phyloP scores from a whole-genome alignment of 2,329 filamentous ascomycete species.

The Pseudogymnoascus pannorum region DNA sequence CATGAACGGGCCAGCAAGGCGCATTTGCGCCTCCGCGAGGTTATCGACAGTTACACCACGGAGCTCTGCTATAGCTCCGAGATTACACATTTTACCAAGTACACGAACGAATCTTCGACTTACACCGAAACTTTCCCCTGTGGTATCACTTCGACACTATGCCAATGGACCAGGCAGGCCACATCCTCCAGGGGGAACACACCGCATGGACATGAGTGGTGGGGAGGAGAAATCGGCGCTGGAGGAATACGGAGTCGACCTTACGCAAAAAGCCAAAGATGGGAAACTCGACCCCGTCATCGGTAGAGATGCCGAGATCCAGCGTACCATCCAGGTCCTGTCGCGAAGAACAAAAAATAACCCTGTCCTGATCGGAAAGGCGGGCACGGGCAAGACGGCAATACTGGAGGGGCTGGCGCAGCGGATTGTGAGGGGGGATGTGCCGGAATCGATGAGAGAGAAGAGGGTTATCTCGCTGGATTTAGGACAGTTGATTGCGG shows the following conservation, averaged over 20 bases:
- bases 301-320: slow-evolving; percentile 83
- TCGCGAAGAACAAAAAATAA: slow-evolving; percentile 84
- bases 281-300: slow-evolving; percentile 96
- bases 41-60: not conserved
- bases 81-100: slow-evolving; percentile 5
- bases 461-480: slow-evolving; percentile 85
- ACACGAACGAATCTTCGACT: slow-evolving; percentile 13
- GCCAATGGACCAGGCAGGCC: slow-evolving; percentile 61
- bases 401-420: slow-evolving; percentile 85
- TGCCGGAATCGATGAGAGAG: slow-evolving; percentile 92
- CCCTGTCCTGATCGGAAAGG: slow-evolving; percentile 83
- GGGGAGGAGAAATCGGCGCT: slow-evolving; percentile 75
- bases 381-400: slow-evolving; percentile 86
- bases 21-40: not conserved
- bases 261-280: slow-evolving; percentile 75
- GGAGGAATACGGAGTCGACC: slow-evolving; percentile 84
- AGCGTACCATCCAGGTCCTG: slow-evolving; percentile 87
- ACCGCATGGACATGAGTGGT: slow-evolving; percentile 82
- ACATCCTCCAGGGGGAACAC: slow-evolving; percentile 84
- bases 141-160: slow-evolving; percentile 44
- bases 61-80: not conserved
- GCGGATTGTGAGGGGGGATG: slow-evolving; percentile 84
- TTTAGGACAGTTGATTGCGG: slow-evolving; percentile 86
- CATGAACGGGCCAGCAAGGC: not conserved
- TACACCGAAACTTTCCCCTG: slow-evolving; percentile 31